Conservation (phyloP, 371 early-diverging fungal species). For the Capillidium heterosporum region DNA sequence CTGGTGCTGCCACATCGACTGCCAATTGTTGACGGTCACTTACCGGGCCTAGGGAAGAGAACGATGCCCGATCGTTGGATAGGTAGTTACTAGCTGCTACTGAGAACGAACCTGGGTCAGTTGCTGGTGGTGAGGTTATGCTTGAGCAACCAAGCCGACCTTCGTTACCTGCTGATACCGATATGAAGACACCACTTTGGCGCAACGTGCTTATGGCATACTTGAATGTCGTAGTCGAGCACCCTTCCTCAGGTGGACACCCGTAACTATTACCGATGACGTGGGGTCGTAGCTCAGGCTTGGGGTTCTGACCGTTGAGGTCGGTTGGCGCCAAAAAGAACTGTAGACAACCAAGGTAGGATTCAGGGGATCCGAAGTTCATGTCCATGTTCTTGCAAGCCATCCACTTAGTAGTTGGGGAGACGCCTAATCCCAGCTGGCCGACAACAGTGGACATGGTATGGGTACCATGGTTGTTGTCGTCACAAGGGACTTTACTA, state of each 20-base stretch:
- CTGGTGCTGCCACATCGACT: slow-evolving; percentile 12
- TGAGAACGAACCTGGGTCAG: background rate
- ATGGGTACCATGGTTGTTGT: background rate
- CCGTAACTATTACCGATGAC: background rate
- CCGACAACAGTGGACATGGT: background rate
- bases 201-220: background rate
- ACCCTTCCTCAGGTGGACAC: background rate
- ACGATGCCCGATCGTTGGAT: background rate
- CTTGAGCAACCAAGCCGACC: background rate
- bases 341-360: background rate
- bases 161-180: background rate
- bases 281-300: background rate
- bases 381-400: background rate
- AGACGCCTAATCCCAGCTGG: background rate
- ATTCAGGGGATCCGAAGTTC: background rate
- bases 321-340: background rate
- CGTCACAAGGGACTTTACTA: background rate
- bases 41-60: background rate
- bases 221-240: background rate
- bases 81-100: background rate
- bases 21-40: background rate
- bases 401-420: background rate
- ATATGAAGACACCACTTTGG: background rate
- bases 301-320: background rate
- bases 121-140: background rate